phyloP scores from a whole-genome alignment of 1,284 basidiomycete species.

The Malassezia globosa region DNA sequence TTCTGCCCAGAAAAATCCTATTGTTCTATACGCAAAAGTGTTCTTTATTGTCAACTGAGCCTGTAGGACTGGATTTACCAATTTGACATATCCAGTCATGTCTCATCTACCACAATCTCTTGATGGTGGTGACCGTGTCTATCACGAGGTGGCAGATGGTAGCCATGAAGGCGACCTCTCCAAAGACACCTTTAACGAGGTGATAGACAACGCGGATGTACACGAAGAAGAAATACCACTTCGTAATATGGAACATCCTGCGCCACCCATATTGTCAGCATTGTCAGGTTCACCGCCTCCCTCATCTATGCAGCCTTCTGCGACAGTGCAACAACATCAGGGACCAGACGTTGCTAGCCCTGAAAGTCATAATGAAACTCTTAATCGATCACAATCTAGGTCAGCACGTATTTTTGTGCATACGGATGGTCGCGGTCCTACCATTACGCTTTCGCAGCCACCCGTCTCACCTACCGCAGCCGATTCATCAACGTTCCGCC shows the following conservation, averaged over 20 bases:
- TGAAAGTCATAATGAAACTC: not conserved
- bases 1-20: no score
- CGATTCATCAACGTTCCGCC: not conserved
- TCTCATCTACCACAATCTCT: not conserved
- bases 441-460: constrained; percentile 4
- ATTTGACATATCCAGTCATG: no score
- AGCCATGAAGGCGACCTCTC: not conserved
- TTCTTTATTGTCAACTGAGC: no score
- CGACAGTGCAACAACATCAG: not conserved
- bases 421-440: not conserved
- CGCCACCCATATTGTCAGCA: not conserved
- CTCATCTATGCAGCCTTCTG: not conserved
- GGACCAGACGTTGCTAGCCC: not conserved
- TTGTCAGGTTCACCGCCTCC: not conserved
- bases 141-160: not conserved
- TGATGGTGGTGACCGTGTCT: not conserved
- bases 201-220: not conserved
- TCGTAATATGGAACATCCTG: not conserved
- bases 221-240: not conserved
- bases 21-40: no score
- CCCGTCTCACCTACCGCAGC: not conserved
- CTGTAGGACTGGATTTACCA: no score
- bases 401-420: not conserved
- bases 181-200: not conserved
- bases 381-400: not conserved